A percentile compares a stretch with the other conserved stretches of the same genome.
These are phyloP conservation scores for Hyaloscypha bicolor DNA, from an alignment of 495 filamentous ascomycete species.

Conservation along the genomic window DNA sequence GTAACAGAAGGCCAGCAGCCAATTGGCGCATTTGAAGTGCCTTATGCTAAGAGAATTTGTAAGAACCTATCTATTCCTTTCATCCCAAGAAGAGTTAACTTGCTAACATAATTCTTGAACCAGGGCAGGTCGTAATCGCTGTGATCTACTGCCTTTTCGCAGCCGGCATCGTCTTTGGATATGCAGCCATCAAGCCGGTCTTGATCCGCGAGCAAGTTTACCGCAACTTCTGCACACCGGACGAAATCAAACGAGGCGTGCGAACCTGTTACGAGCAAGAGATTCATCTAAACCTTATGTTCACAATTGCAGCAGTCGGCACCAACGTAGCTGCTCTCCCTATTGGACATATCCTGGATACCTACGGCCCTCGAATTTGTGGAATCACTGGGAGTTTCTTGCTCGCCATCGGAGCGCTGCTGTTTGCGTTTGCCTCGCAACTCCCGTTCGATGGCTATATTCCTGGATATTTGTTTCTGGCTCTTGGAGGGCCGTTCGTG, in stretches of 20 bases:
- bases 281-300: conserved; percentile 88
- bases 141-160: conserved; percentile 83
- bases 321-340: conserved; percentile 81
- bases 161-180: conserved; percentile 81
- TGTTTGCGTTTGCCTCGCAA: conserved; percentile 68
- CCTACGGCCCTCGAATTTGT: conserved; percentile 76
- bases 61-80: conserved; percentile 33
- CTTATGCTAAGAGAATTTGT: conserved; percentile 64
- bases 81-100: conserved; percentile 17
- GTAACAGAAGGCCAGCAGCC: conserved; percentile 44
- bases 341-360: conserved; percentile 83
- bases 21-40: conserved; percentile 71
- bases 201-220: conserved; percentile 78
- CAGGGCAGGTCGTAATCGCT: conserved; percentile 64
- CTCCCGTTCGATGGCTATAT: conserved; percentile 74
- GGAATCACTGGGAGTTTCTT: conserved; percentile 72
- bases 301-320: conserved; percentile 86
- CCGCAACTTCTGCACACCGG: conserved; percentile 58
- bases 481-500: conserved; percentile 84
- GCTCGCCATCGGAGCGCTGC: conserved; percentile 66
- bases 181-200: conserved; percentile 82
- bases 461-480: conserved; percentile 77
- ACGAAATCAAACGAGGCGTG: conserved; percentile 61
- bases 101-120: conserved; percentile 20
- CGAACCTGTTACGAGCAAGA: conserved; percentile 75